Base-by-base conservation (phyloP, 2,329 filamentous ascomycete species). In the Cercospora zeina region DNA sequence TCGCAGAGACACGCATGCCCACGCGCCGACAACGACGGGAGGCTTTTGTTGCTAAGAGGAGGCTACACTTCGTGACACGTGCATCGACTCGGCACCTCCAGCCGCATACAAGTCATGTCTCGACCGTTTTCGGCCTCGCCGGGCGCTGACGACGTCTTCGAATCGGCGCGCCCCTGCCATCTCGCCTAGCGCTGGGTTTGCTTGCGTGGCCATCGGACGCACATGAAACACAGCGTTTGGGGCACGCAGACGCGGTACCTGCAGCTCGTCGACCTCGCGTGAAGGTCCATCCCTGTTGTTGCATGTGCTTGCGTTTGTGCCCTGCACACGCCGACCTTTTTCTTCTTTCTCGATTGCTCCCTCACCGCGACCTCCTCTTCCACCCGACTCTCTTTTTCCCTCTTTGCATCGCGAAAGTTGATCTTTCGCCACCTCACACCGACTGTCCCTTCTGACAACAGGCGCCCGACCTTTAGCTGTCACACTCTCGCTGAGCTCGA, bases 401-500 rank as follows among this genome's bases (percentile, higher is more conserved):
- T 62, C 58, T 67, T 51, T 31, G 13, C 47, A 27, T 33, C 47
- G n/a, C n/a, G 39, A 24, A 45, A 45, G 39, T 45, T 45, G 39
- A 45, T 51, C 47, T 33, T 51, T 33, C 47, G 24, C 47, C 24
- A n/a, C 24, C 37, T 24, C 37, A 37, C 45, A 27, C 33, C 39
- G 58, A 62, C 68, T 45, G 54, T 69, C 65, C 49, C 67, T 71
- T 64, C 65, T 67, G 54, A 61, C 60, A 61, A 68, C 47, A 30
- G 24, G 30, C 47, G 56, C 33, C 21, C 45, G 16, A 11, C n/a
- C 54, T 50, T 47, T 69, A 71, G 68, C 70, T 67, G 69, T 70
- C 73, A 73, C 65, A 59, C 56, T 50, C 55, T 65, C 65, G 62
- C 64, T 33, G 74, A 77, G 75, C 76, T 74, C 76, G 24, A 65